These are phyloP conservation scores for Sporisorium iseilematis-ciliati DNA, from an alignment of 1,284 basidiomycete species.

Conservation along the genomic window DNA sequence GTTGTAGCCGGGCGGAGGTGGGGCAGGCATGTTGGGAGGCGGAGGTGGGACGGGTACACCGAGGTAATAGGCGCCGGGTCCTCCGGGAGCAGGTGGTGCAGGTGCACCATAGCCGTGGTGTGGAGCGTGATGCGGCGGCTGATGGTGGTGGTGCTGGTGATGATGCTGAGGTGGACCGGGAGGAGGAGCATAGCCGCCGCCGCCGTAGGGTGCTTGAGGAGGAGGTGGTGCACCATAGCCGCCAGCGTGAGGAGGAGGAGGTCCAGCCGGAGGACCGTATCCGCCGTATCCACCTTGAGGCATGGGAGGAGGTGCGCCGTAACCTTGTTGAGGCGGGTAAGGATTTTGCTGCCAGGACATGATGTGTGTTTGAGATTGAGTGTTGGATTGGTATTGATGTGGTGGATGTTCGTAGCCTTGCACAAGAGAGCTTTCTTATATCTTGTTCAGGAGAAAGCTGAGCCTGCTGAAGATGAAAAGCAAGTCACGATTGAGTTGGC, in stretches of 20 bases:
- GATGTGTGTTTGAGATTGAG: conserved; percentile 2
- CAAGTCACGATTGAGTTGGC: not conserved
- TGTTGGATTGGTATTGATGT: not conserved
- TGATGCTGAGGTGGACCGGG: conserved; percentile 36
- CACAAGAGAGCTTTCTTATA: conserved; percentile 6
- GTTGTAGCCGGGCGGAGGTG: conserved; percentile 62
- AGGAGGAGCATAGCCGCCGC: conserved; percentile 36
- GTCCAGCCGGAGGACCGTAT: conserved; percentile 28
- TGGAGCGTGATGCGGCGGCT: conserved; percentile 38
- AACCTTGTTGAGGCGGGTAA: conserved; percentile 47
- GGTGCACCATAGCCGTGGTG: conserved; percentile 53
- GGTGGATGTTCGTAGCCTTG: not conserved
- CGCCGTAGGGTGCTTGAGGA: conserved; percentile 29
- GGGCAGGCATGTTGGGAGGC: conserved; percentile 55
- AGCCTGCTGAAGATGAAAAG: not conserved
- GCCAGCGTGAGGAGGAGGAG: conserved; percentile 30
- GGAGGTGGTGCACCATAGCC: conserved; percentile 46
- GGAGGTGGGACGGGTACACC: conserved; percentile 61
- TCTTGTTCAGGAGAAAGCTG: not conserved
- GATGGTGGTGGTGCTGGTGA: conserved; percentile 21
- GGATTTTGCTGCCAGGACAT: conserved; percentile 55
- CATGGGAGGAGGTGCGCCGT: conserved; percentile 48
- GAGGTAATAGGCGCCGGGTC: conserved; percentile 51
- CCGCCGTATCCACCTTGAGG: conserved; percentile 48
- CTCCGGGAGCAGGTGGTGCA: conserved; percentile 18